phyloP scores from a whole-genome alignment of 371 early-diverging fungal genomes.

The Mucor circinelloides region DNA sequence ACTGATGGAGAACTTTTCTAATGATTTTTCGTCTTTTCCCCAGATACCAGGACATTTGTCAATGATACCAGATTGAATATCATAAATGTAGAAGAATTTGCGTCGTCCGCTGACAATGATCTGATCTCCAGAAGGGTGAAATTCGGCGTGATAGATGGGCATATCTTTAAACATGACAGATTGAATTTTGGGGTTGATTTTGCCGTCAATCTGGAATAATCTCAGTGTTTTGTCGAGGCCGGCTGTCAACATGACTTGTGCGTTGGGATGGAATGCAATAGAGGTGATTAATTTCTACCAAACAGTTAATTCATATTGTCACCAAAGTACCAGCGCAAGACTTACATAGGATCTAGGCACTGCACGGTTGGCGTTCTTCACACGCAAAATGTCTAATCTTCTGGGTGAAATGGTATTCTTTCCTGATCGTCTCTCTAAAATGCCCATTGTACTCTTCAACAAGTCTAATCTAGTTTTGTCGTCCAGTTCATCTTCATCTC shows the following conservation, averaged over 20 bases:
- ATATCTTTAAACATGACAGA: slow-evolving; percentile 81
- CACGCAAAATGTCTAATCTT: slow-evolving; percentile 61
- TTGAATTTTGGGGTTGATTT: slow-evolving; percentile 87
- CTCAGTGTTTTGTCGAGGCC: slow-evolving; percentile 85
- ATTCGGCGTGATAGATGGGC: slow-evolving; percentile 74
- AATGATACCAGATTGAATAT: slow-evolving; percentile 80
- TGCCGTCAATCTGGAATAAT: slow-evolving; percentile 90
- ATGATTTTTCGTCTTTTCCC: slow-evolving; percentile 68
- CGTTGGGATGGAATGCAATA: slow-evolving; percentile 89
- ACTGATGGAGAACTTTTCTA: slow-evolving; percentile 68
- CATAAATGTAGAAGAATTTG: slow-evolving; percentile 78
- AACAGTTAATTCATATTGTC: neutral
- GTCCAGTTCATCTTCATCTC: slow-evolving; percentile 42
- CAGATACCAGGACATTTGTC: slow-evolving; percentile 72
- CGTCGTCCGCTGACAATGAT: slow-evolving; percentile 78
- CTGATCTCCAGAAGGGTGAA: slow-evolving; percentile 75
- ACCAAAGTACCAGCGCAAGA: neutral
- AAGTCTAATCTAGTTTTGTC: slow-evolving; percentile 46
- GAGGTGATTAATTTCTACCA: slow-evolving; percentile 65
- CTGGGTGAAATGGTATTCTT: slow-evolving; percentile 52
- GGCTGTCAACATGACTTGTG: slow-evolving; percentile 84
- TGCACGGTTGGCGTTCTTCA: slow-evolving; percentile 75
- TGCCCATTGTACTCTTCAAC: slow-evolving; percentile 58
- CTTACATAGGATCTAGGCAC: slow-evolving; percentile 27
- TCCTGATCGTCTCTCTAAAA: slow-evolving; percentile 41